phyloP scores from a whole-genome alignment of 768 basidiomycete genomes.

The Mycena chlorophos region DNA sequence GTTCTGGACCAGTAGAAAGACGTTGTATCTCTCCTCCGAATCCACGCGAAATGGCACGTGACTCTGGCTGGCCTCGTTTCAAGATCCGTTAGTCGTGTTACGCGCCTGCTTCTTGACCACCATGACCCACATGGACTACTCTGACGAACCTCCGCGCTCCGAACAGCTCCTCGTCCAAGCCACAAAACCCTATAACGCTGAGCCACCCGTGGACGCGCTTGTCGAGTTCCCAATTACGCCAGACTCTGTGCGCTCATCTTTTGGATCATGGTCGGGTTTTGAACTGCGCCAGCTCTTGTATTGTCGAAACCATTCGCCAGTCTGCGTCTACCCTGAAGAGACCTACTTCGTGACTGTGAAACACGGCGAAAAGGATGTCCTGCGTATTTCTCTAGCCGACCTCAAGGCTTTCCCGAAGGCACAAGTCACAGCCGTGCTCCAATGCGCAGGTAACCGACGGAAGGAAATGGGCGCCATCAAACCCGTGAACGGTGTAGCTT shows the following conservation, averaged over 20 bases:
- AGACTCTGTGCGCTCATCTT: background rate
- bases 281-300: slow-evolving; percentile 68
- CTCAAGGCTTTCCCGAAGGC: slow-evolving; percentile 44
- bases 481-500: slow-evolving; percentile 58
- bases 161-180: slow-evolving; percentile 45
- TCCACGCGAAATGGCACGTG: no score
- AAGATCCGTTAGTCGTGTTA: background rate
- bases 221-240: slow-evolving; percentile 30
- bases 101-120: slow-evolving; percentile 13
- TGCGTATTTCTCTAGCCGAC: slow-evolving; percentile 37
- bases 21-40: background rate
- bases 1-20: slow-evolving; percentile 61
- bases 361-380: slow-evolving; percentile 33
- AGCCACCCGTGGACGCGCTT: slow-evolving; percentile 56
- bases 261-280: slow-evolving; percentile 39
- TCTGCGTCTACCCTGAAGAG: slow-evolving; percentile 50
- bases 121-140: slow-evolving; percentile 44
- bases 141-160: slow-evolving; percentile 51
- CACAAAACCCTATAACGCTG: slow-evolving; percentile 66
- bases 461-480: slow-evolving; percentile 63
- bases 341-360: slow-evolving; percentile 43
- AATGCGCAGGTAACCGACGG: slow-evolving; percentile 72
- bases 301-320: slow-evolving; percentile 70
- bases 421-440: slow-evolving; percentile 53
- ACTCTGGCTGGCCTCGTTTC: background rate